These are phyloP conservation scores for Mortierella sp. DNA, from an alignment of 371 early-diverging fungal species.

Conservation along the genomic window DNA sequence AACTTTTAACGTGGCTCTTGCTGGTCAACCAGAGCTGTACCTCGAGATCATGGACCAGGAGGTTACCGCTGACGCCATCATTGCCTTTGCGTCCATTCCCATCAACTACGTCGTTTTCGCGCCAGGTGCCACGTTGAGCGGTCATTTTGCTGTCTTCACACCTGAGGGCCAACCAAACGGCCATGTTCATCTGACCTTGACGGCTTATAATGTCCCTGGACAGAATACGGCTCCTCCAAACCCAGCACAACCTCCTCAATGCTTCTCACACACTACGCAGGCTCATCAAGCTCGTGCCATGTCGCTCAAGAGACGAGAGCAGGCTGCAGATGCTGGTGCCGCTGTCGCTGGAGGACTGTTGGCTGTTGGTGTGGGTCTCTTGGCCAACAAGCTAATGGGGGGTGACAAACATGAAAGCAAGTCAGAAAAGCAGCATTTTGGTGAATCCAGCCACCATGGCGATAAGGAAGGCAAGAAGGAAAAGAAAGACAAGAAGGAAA, in stretches of 20 bases:
- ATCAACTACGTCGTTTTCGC: conserved; percentile 64
- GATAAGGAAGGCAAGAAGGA: conserved; percentile 24
- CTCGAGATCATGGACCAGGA: conserved; percentile 70
- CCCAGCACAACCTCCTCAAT: conserved; percentile 38
- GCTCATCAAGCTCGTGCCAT: conserved; percentile 63
- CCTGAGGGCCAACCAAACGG: conserved; percentile 63
- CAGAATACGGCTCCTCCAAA: conserved; percentile 36
- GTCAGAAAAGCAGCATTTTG: no score
- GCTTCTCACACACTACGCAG: conserved; percentile 61
- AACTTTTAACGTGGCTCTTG: conserved; percentile 58
- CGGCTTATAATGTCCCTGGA: conserved; percentile 62
- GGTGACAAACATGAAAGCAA: conserved; percentile 33
- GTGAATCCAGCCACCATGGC: no score
- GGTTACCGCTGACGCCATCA: conserved; percentile 57
- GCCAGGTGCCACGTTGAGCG: conserved; percentile 61
- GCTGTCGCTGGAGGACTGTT: conserved; percentile 61
- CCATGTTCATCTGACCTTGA: conserved; percentile 60
- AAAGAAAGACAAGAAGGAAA: conserved; percentile 14
- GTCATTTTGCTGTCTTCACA: conserved; percentile 60
- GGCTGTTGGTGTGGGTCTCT: conserved; percentile 63
- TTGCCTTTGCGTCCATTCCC: conserved; percentile 72
- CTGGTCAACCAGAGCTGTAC: conserved; percentile 62
- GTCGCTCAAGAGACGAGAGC: conserved; percentile 58
- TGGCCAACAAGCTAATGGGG: conserved; percentile 62
- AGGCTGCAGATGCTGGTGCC: conserved; percentile 60